Evolutionary conservation across 208 protist genomes (phyloP).

Genomic region (Leishmania arabica): DNA sequence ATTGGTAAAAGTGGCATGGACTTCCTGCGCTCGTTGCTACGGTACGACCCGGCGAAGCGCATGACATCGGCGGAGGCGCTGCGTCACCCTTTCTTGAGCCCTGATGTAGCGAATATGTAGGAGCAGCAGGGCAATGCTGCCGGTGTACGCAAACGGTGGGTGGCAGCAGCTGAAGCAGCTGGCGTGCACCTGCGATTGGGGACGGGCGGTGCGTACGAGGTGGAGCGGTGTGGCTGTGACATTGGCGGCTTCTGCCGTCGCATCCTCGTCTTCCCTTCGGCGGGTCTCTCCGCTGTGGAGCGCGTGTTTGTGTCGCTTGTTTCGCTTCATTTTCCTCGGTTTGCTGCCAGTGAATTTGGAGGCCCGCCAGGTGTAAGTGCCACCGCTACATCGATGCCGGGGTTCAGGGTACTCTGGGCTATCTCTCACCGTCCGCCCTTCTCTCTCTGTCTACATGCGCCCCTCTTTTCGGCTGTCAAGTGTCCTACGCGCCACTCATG

Average conservation of each 20-base stretch:
- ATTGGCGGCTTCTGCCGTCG: neutral
- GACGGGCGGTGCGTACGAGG: neutral
- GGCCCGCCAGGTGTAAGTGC: neutral
- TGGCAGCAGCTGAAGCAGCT: neutral
- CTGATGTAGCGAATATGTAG: neutral
- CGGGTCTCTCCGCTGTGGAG: neutral
- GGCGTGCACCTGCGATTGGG: neutral
- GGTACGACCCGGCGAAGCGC: slow-evolving; percentile 54
- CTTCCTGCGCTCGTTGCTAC: slow-evolving; percentile 43
- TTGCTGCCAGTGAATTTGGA: neutral
- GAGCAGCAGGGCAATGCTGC: neutral
- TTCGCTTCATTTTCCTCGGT: neutral
- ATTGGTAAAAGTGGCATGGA: slow-evolving; percentile 49
- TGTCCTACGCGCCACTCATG: neutral
- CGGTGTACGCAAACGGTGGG: neutral
- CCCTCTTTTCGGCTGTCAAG: neutral
- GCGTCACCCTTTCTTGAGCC: slow-evolving; percentile 41
- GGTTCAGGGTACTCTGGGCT: neutral
- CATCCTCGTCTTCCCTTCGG: neutral
- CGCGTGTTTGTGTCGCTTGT: neutral
- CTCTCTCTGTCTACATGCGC: neutral
- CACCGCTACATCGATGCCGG: neutral
- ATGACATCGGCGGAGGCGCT: slow-evolving; percentile 58
- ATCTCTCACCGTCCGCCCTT: neutral
- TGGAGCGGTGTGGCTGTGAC: neutral